Percentiles rank a stretch among this genome's conserved stretches.
Evolutionary conservation across 805 yeast genomes (phyloP).

Genomic region (Brettanomyces bruxellensis): DNA sequence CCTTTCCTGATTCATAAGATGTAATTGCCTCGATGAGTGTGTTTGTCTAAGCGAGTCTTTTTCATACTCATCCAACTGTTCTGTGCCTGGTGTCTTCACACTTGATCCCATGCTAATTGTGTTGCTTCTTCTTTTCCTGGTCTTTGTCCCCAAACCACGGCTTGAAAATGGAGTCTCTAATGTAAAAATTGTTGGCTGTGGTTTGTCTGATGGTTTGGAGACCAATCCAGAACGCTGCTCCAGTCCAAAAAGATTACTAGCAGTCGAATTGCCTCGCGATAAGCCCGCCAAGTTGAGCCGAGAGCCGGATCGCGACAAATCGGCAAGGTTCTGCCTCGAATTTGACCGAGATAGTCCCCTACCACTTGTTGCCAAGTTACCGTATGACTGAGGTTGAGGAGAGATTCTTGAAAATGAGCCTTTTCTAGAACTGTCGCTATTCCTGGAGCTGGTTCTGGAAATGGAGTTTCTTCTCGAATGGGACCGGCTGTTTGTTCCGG

Average conservation of each 20-base stretch:
- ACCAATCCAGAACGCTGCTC: too few species aligned
- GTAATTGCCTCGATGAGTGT: slow-evolving; percentile 20
- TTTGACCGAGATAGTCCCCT: neutral
- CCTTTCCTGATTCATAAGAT: slow-evolving; percentile 13
- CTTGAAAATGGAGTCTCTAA: neutral
- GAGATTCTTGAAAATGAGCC: neutral
- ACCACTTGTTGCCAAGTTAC: neutral
- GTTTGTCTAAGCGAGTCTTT: slow-evolving; percentile 16
- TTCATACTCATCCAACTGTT: slow-evolving; percentile 5
- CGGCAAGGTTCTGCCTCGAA: neutral
- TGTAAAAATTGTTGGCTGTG: neutral
- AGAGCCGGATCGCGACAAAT: neutral
- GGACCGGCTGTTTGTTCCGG: neutral
- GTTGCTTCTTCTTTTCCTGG: slow-evolving; percentile 18
- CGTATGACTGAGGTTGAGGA: too few species aligned
- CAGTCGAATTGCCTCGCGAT: neutral
- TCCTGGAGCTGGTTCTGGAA: neutral
- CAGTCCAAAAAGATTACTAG: neutral
- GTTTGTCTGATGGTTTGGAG: too few species aligned
- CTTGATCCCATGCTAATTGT: slow-evolving; percentile 18
- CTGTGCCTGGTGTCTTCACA: neutral
- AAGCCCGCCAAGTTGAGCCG: neutral
- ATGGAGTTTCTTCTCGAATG: neutral
- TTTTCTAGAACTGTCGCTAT: neutral
- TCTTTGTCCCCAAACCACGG: neutral